A percentile compares a stretch with the other conserved stretches of the same genome.
phyloP scores from a whole-genome alignment of 2,329 filamentous ascomycete genomes.

The Myriosclerotinia curreyana region DNA sequence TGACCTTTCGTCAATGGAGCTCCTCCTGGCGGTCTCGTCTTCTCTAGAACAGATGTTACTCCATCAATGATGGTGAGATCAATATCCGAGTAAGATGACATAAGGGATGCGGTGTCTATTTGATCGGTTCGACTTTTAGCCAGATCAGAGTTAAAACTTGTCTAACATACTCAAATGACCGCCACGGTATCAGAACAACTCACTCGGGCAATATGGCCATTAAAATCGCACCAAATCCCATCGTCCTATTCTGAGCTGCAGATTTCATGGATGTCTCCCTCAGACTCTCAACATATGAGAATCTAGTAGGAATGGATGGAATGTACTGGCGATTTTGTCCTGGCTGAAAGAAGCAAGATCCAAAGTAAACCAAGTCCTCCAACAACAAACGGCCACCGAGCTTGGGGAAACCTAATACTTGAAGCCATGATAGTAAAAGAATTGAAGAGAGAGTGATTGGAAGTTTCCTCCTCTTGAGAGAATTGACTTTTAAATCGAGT shows the following conservation, averaged over 20 bases:
- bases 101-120: constrained; percentile 3
- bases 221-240: constrained; percentile 8
- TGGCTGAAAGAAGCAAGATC: not conserved
- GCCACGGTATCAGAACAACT: not conserved
- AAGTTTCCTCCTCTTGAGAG: not conserved
- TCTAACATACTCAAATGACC: not conserved
- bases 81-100: constrained; percentile 11
- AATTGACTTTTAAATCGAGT: not conserved
- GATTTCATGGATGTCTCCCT: not conserved
- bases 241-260: constrained; percentile 3
- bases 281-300: not conserved
- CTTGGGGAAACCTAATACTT: not conserved
- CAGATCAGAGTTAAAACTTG: not conserved
- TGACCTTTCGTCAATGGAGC: not conserved
- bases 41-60: not conserved
- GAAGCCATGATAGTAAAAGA: not conserved
- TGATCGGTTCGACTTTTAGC: constrained; percentile 8
- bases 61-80: constrained; percentile 6
- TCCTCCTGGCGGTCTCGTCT: constrained; percentile 3
- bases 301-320: not conserved
- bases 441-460: not conserved
- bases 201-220: constrained; percentile 8
- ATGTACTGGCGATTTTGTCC: not conserved
- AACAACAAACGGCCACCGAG: not conserved
- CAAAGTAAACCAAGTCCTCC: not conserved